Conservation (phyloP, 441 rosid species). For the Bruguiera hainesii region DNA sequence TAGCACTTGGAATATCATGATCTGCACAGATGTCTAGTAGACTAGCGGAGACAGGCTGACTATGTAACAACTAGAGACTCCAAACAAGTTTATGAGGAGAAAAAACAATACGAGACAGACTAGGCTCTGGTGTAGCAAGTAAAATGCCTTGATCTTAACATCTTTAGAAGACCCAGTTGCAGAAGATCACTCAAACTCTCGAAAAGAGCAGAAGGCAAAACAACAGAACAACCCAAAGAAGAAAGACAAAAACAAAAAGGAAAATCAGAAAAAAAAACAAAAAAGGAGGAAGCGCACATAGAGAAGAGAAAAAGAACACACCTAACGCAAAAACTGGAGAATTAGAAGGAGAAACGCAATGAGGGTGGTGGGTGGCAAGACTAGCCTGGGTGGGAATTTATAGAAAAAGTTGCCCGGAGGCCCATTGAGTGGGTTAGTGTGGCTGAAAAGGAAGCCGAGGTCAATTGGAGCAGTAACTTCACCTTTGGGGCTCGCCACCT, state of each 20-base stretch:
- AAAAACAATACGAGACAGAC: background rate
- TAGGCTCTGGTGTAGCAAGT: too few relatives aligned
- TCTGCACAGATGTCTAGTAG: background rate
- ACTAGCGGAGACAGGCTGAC: too few relatives aligned
- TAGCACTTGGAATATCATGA: background rate
- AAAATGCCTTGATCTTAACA: too few relatives aligned
- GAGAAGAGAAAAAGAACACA: conserved; percentile 1
- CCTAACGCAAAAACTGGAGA: conserved; percentile 25
- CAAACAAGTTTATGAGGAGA: background rate
- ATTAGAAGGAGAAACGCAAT: conserved; percentile 8
- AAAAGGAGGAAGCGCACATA: background rate
- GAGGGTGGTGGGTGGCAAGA: conserved; percentile 12
- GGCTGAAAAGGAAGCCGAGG: background rate
- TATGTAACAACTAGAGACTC: too few relatives aligned
- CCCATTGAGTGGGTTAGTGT: background rate
- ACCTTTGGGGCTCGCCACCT: too few relatives aligned
- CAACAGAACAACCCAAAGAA: background rate
- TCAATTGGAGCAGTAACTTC: too few relatives aligned
- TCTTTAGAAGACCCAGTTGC: too few relatives aligned
- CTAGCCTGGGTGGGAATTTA: conserved; percentile 17
- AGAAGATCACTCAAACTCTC: background rate
- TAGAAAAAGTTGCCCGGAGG: conserved; percentile 11
- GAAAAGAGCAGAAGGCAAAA: background rate
- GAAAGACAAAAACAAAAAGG: background rate
- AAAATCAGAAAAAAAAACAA: background rate